phyloP scores from a whole-genome alignment of 2,329 filamentous ascomycete species.

The Epichloe festucae region DNA sequence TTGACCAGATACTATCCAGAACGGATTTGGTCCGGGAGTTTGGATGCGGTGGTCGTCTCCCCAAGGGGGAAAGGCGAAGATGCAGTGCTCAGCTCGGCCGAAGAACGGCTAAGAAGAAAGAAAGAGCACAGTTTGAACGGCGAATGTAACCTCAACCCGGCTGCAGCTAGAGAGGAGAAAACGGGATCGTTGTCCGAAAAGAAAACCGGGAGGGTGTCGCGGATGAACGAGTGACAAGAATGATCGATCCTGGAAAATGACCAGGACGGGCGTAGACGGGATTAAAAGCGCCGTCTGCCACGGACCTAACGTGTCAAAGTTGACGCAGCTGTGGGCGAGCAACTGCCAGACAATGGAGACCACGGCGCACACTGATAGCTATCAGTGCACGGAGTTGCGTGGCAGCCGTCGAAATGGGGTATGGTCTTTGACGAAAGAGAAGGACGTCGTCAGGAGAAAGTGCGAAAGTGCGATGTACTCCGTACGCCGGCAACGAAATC shows the following conservation, averaged over 20 bases:
- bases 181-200: not conserved
- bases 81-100: not conserved
- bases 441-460: not conserved
- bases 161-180: not conserved
- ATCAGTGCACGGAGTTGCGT: slow-evolving; percentile 1
- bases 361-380: not conserved
- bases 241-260: not conserved
- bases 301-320: slow-evolving; percentile 1
- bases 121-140: not conserved
- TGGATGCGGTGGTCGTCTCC: not conserved
- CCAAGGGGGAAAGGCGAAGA: not conserved
- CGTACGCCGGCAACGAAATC: no score
- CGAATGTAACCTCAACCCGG: not conserved
- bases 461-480: not conserved
- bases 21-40: not conserved
- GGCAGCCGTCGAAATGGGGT: not conserved
- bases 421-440: not conserved
- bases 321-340: not conserved
- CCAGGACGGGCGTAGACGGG: not conserved
- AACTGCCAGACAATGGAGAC: not conserved
- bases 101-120: not conserved
- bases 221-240: slow-evolving; percentile 4
- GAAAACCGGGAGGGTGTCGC: not conserved
- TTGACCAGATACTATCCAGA: no score
- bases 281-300: not conserved